These are phyloP conservation scores for Globisporangium rhizosaccharum DNA, from an alignment of 352 stramenopile genomes.

Conservation along the genomic window DNA sequence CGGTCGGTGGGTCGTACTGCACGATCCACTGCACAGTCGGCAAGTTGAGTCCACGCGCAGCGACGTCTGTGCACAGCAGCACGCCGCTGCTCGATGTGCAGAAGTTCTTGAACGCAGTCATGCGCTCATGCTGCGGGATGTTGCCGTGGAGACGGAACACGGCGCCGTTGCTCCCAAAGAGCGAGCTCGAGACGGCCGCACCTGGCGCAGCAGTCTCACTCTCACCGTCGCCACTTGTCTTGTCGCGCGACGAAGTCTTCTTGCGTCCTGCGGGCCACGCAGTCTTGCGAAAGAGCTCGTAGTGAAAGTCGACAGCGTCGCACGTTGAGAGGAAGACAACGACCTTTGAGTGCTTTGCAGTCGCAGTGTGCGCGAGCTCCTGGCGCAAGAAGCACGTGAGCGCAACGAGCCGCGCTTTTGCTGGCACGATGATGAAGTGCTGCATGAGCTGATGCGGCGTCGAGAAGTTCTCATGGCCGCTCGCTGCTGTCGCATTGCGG, in stretches of 20 bases:
- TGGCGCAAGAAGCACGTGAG: slow-evolving; percentile 90
- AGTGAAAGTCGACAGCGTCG: slow-evolving; percentile 96
- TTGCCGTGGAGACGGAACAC: slow-evolving; percentile 94
- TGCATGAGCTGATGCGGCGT: slow-evolving; percentile 93
- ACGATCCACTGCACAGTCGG: slow-evolving; percentile 95
- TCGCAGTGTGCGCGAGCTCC: slow-evolving; percentile 41
- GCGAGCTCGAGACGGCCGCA: slow-evolving; percentile 25
- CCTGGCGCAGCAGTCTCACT: slow-evolving; percentile 77
- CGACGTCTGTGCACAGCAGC: slow-evolving; percentile 98
- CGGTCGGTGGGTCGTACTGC: slow-evolving; percentile 98
- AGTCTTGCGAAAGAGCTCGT: slow-evolving; percentile 87
- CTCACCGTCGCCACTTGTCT: slow-evolving; percentile 16
- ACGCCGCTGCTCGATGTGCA: slow-evolving; percentile 87
- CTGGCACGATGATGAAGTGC: slow-evolving; percentile 93
- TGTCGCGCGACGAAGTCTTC: neutral
- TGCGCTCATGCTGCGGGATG: slow-evolving; percentile 94
- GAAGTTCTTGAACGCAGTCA: slow-evolving; percentile 94
- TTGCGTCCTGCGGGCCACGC: slow-evolving; percentile 45
- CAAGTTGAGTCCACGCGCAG: slow-evolving; percentile 97
- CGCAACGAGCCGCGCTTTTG: slow-evolving; percentile 91
- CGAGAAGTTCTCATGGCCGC: slow-evolving; percentile 63
- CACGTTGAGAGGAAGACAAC: slow-evolving; percentile 98
- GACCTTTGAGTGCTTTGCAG: slow-evolving; percentile 60
- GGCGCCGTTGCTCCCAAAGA: slow-evolving; percentile 54
- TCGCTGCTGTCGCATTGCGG: slow-evolving; percentile 2